Base-by-base conservation (phyloP, 1,139 yeast species). In the Candida tropicalis region DNA sequence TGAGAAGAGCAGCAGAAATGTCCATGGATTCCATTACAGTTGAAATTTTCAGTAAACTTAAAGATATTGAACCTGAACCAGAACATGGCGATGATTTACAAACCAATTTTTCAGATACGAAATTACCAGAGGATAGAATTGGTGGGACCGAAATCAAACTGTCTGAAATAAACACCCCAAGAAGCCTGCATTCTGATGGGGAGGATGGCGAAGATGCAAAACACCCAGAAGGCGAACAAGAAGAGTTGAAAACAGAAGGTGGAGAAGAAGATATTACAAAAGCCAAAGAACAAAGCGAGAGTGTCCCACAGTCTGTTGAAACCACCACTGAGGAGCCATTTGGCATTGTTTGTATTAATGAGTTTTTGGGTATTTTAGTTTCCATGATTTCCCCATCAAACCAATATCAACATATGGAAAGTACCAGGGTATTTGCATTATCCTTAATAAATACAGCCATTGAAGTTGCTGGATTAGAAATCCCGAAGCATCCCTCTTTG, bases 1-100 rank as follows among this genome's bases (percentile, higher is more conserved):
- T 95, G 46, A 74, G 99, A 57, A 79, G 86, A 48, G 87, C 95
- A 1, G 98, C 98, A 0, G 98, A 93, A 57, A 80, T 87, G 73
- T 81, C 97, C 0, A 80, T 91, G 77, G 72, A 78, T 31, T 72
- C 83, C 5, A 82, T 90, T 42, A 83, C 93, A 1, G 77, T 82
- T 34, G 74, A 81, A 41, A 76, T 91, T 8, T 93, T 91, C 60
- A 65, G 73, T 24, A 81, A 81, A 49, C 66, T 90, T 41, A 73
- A 73, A 41, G 64, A 66, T 13, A 71, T 87, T 35, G 83, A 80
- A 53, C 84, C 87, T 1, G 82, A 73, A 46, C 39, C 57, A 2
- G 59, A 56, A 15, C 20, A 40, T 33, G 49, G 46, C 24, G 65
- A 57, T 25, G 72, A 68, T 24, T 53, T 70, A 10, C 71, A 63